Evolutionary conservation across 306 rosid genomes (phyloP).

Genomic region (Sindora glabra): DNA sequence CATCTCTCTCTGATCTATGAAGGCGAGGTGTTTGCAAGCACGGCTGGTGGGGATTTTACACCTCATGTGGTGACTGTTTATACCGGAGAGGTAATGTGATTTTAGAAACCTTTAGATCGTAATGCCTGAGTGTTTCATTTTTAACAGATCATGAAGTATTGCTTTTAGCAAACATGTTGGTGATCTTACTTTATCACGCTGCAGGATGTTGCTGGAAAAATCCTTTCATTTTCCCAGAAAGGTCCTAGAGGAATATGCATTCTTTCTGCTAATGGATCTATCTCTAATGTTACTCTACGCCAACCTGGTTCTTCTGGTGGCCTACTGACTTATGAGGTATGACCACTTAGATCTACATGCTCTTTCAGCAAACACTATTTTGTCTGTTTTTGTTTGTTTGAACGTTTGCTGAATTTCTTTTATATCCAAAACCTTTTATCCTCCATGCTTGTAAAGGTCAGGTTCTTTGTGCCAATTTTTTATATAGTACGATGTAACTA

Average conservation of each 20-base stretch:
- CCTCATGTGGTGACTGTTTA: slow-evolving; percentile 62
- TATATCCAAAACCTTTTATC: too few relatives aligned
- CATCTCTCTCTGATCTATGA: slow-evolving; percentile 26
- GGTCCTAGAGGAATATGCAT: slow-evolving; percentile 60
- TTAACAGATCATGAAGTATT: slow-evolving; percentile 13
- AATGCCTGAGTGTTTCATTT: not conserved
- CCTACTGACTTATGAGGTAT: slow-evolving; percentile 73
- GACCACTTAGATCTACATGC: too few relatives aligned
- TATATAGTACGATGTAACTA: too few relatives aligned
- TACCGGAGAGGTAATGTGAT: slow-evolving; percentile 59
- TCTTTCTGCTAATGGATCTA: slow-evolving; percentile 78
- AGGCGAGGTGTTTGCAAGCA: slow-evolving; percentile 53
- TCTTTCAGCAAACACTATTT: not conserved
- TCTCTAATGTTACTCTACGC: slow-evolving; percentile 69
- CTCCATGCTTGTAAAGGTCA: too few relatives aligned
- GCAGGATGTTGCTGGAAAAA: slow-evolving; percentile 84
- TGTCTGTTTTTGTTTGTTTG: not conserved
- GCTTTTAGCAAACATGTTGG: slow-evolving; percentile 2
- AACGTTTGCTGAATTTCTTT: too few relatives aligned
- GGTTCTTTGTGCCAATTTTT: too few relatives aligned
- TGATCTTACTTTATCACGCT: slow-evolving; percentile 13
- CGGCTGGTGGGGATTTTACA: slow-evolving; percentile 57
- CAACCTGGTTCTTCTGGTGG: slow-evolving; percentile 70
- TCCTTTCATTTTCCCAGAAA: slow-evolving; percentile 53
- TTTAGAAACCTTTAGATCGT: not conserved